A percentile compares a stretch with the other conserved stretches of the same genome.
Conservation (phyloP, 140 eudicot genomes). For the Flaveria floridana region DNA sequence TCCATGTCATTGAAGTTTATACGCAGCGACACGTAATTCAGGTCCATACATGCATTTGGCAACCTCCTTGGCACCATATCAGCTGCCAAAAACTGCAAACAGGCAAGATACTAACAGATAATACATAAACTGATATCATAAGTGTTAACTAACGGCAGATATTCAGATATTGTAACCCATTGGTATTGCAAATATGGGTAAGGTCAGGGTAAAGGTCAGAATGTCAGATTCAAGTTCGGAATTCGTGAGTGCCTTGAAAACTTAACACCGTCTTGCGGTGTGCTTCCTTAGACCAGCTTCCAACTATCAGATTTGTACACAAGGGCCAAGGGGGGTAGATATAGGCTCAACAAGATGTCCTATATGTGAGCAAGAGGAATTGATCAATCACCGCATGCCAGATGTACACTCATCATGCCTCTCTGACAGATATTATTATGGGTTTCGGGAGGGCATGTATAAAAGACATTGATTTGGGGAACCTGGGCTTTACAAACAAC, state of each 20-base stretch:
- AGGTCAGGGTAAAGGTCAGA: not conserved
- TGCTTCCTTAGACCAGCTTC: too few relatives aligned
- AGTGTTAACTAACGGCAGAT: not conserved
- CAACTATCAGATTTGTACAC: too few relatives aligned
- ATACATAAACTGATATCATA: conserved; percentile 2
- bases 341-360: too few relatives aligned
- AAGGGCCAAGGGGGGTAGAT: too few relatives aligned
- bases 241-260: not conserved
- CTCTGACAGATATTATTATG: too few relatives aligned
- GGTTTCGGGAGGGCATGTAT: too few relatives aligned
- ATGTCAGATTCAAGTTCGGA: not conserved
- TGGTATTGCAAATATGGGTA: not conserved
- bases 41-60: conserved; percentile 62
- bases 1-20: conserved; percentile 67
- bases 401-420: too few relatives aligned
- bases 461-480: too few relatives aligned
- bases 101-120: not conserved
- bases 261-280: not conserved
- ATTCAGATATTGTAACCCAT: not conserved
- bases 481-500: too few relatives aligned
- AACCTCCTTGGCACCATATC: conserved; percentile 70
- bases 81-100: conserved; percentile 68
- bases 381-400: too few relatives aligned
- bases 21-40: conserved; percentile 71
- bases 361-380: too few relatives aligned